These are phyloP conservation scores for Penicillium sp. DNA, from an alignment of 2,329 filamentous ascomycete species.

Conservation along the genomic window DNA sequence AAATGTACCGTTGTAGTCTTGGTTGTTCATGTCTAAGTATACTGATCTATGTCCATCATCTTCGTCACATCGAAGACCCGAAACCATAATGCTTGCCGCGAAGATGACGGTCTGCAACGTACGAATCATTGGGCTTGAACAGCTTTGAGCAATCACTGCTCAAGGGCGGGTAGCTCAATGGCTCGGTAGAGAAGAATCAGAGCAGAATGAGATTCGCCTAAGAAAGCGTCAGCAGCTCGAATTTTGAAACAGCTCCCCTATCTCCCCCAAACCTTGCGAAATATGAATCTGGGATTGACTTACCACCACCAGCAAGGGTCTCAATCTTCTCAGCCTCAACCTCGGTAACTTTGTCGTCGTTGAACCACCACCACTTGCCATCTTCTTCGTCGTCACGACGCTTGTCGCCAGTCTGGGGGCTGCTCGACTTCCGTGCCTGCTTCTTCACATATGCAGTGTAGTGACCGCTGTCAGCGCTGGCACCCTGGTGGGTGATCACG, in stretches of 20 bases:
- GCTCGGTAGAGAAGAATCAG: constrained; percentile 48
- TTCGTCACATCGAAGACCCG: too few relatives aligned
- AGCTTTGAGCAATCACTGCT: constrained; percentile 26
- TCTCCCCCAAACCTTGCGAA: too few relatives aligned
- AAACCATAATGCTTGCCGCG: background rate
- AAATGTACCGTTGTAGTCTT: too few relatives aligned
- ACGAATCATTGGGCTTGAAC: background rate
- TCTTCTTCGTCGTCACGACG: constrained; percentile 64
- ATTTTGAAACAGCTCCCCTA: constrained; percentile 11
- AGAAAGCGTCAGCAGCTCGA: background rate
- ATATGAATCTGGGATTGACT: constrained; percentile 21
- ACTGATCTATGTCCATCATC: too few relatives aligned
- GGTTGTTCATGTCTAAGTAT: too few relatives aligned
- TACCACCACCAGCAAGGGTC: constrained; percentile 78
- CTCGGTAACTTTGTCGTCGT: constrained; percentile 94
- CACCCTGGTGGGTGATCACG: constrained; percentile 92
- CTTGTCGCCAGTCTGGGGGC: constrained; percentile 66
- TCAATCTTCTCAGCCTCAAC: constrained; percentile 88
- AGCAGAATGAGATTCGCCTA: constrained; percentile 47
- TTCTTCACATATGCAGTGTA: constrained; percentile 99
- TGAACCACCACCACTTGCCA: constrained; percentile 99
- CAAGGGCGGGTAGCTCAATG: constrained; percentile 43
- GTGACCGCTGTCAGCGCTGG: constrained; percentile 93
- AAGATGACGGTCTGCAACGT: background rate
- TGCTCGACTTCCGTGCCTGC: constrained; percentile 55